Conservation (phyloP, 805 yeast species). For the Debaryomyces tyrocola region DNA sequence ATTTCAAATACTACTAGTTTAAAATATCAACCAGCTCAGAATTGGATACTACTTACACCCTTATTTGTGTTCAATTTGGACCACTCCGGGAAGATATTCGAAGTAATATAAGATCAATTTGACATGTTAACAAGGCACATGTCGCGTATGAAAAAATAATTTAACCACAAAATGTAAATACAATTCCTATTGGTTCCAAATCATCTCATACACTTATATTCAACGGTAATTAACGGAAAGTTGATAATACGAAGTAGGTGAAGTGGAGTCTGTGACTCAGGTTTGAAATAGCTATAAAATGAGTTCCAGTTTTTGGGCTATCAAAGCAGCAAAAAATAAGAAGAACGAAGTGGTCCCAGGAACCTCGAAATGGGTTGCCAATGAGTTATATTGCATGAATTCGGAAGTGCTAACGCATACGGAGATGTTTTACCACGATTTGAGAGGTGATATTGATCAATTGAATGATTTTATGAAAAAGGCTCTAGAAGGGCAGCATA, state of each 20-base stretch:
- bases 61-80: no score
- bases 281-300: slow-evolving; percentile 2
- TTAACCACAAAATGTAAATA: neutral
- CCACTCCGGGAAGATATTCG: no score
- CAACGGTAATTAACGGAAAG: neutral
- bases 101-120: no score
- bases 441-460: slow-evolving; percentile 40
- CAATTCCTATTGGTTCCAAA: neutral
- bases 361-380: slow-evolving; percentile 50
- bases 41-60: no score
- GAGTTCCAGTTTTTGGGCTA: slow-evolving; percentile 29
- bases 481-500: slow-evolving; percentile 17
- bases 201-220: neutral
- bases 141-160: neutral
- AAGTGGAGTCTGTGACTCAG: neutral
- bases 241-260: neutral
- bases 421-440: slow-evolving; percentile 39
- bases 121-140: neutral
- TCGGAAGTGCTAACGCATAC: slow-evolving; percentile 37
- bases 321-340: slow-evolving; percentile 29
- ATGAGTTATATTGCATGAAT: slow-evolving; percentile 32
- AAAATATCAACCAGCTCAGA: no score
- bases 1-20: no score
- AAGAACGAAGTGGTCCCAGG: slow-evolving; percentile 44
- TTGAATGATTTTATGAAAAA: slow-evolving; percentile 43